Evolutionary conservation across 768 basidiomycete genomes (phyloP), one percentile per base, ranked within the genome.

Genomic region (Amanita molliuscula): DNA sequence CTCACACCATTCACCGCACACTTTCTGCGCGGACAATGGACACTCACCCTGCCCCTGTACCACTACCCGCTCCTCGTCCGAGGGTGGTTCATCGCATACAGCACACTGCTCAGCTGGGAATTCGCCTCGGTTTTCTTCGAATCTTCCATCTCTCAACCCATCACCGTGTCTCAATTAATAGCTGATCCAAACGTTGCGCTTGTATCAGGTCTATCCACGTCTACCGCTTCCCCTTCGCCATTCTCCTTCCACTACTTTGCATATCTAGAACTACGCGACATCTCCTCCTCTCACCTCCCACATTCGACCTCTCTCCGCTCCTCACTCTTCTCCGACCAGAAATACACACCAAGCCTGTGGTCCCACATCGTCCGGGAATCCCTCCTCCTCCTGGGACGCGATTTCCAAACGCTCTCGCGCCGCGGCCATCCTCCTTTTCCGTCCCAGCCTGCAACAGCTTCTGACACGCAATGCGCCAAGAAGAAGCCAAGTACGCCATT

Each of bases 301-400:
- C 56, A 66, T 1, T 73, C 72, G 0, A 59, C 65, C 9, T 59
- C 72, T 0, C 72, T 71, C 29, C 73, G 84, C 9, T 71, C 72
- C 0, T 71, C 76, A 0, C 58, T 88, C 0, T 88, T 87, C 56
- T 73, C 73, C 0, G 85, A 88, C 55, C 81, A 84, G 58, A 84
- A 82, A 55, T 76, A 77, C 46, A 70, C 66, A 6, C 81, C 80
- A 0, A 78, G 67, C 46, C 63, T 86, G 7, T 90, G 88, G 88
- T 68, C 67, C 16, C 70, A 70, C 1, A 65, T 88, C 28, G 68
- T 69, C 6, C 73, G 84, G 3, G 78, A 81, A 48, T 69, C 75
- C 6, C 69, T 91, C 2, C 58, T 84, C 8, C 59, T 75, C 6
- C 69, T 90, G 1, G 87, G 84, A 7, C 59, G 66, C 1, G 85